Evolutionary conservation across 2,329 filamentous ascomycete genomes (phyloP).

Genomic region (Alternaria arbusti): DNA sequence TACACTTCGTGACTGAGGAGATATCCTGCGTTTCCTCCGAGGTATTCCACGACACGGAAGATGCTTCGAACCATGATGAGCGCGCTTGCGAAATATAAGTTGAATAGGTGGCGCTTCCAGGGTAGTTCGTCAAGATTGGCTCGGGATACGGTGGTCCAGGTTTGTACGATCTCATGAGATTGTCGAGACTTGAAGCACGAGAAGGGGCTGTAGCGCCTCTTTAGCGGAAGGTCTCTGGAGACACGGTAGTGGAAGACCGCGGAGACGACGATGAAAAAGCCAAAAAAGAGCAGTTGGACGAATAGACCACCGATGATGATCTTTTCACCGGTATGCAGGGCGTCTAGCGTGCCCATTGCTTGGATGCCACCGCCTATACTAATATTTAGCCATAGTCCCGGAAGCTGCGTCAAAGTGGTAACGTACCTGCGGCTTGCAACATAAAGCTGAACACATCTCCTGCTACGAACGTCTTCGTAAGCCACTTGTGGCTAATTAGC

Average conservation of each 20-base stretch:
- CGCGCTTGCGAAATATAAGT: slow-evolving; percentile 52
- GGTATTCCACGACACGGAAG: slow-evolving; percentile 58
- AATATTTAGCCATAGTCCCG: not conserved
- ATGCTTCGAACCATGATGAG: slow-evolving; percentile 59
- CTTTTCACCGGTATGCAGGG: slow-evolving; percentile 20
- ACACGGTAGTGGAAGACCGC: slow-evolving; percentile 27
- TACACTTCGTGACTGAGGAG: slow-evolving; percentile 53
- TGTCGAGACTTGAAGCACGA: not conserved
- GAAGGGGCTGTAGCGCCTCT: not conserved
- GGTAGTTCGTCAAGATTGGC: slow-evolving; percentile 10
- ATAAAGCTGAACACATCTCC: slow-evolving; percentile 56
- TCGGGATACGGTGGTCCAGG: not conserved
- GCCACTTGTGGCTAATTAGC: slow-evolving; percentile 47
- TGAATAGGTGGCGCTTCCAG: slow-evolving; percentile 47
- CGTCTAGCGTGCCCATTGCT: slow-evolving; percentile 10
- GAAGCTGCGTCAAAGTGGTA: slow-evolving; percentile 35
- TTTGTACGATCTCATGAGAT: not conserved
- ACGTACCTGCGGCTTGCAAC: slow-evolving; percentile 43
- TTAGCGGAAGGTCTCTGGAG: slow-evolving; percentile 9
- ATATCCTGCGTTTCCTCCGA: slow-evolving; percentile 53
- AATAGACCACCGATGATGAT: slow-evolving; percentile 43
- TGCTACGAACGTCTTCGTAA: slow-evolving; percentile 56
- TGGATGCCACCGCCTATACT: slow-evolving; percentile 25
- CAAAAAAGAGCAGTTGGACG: slow-evolving; percentile 58
- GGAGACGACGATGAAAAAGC: slow-evolving; percentile 51